These are phyloP conservation scores for Aspergillus jensenii DNA, from an alignment of 2,329 filamentous ascomycete species.

Conservation along the genomic window DNA sequence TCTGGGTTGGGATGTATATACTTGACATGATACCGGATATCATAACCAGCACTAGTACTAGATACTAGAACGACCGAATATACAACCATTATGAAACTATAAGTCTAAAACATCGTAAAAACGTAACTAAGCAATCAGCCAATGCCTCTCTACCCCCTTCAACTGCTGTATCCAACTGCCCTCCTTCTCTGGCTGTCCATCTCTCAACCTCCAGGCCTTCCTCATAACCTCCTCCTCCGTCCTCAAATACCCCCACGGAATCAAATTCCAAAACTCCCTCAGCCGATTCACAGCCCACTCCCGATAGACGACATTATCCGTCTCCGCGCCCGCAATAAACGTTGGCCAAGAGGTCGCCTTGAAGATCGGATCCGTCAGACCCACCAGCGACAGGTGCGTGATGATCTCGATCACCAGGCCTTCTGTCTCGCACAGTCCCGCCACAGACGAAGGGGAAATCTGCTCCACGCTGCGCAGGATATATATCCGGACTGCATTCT, in stretches of 20 bases:
- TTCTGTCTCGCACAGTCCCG: not conserved
- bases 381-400: not conserved
- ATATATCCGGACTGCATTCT: not conserved
- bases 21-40: not conserved
- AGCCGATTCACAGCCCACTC: constrained; percentile 1
- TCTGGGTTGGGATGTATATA: not conserved
- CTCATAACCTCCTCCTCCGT: constrained; percentile 9
- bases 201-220: constrained; percentile 1
- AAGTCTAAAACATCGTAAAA: too few species aligned
- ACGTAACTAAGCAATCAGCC: not conserved
- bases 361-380: not conserved
- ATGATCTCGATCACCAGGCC: not conserved
- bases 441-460: not conserved
- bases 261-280: not conserved
- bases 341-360: constrained; percentile 11
- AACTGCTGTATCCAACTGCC: not conserved
- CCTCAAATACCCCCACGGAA: constrained; percentile 9
- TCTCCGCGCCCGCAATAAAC: constrained; percentile 9
- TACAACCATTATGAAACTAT: not conserved
- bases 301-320: not conserved
- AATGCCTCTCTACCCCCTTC: not conserved
- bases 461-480: not conserved
- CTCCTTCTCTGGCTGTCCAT: not conserved
- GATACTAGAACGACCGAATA: not conserved
- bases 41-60: not conserved